Evolutionary conservation across 2,329 filamentous ascomycete genomes (phyloP), one percentile per base, ranked within the genome.

Genomic region (Graphilbum fragrans): DNA sequence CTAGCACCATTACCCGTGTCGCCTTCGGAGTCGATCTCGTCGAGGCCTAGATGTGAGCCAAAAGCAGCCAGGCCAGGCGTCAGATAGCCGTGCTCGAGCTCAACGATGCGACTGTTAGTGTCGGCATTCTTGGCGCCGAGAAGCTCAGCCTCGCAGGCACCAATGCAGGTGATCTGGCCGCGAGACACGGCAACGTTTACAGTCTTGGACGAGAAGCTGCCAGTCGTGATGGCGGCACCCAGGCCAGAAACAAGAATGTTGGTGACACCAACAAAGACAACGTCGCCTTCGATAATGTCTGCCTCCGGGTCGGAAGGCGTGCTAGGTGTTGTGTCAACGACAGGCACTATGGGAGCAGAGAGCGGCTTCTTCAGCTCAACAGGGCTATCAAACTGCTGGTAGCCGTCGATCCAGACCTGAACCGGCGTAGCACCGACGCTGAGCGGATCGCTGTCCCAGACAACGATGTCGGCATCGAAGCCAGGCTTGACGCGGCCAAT

Each of bases 361-460:
- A 55, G 35, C 0, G 70, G 62, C 57, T 80, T 80, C 3, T 59
- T 51, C 9, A 80, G 60, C 56, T 72, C 66, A 11, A 78, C 54
- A 0, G 72, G 71, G 10, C 66, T 56, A 27, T 74, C 61, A 44
- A 70, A 74, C 50, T 82, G 77, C 2, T 69, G 61, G 9, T 61
- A 68, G 4, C 75, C 76, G 42, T 80, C 75, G 43, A 80, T 79
- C 70, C 73, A 80, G 2, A 80, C 72, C 54, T 80, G 74, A 0
- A 72, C 63, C 0, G 75, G 74, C 0, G 72, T 58, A 1, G 75
- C 74, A 1, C 75, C 75, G 0, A 77, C 66, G 34, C 70, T 72
- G 2, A 80, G 58, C 23, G 76, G 75, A 45, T 80, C 74, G 34
- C 69, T 74, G 48, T 80, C 74, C 75, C 75, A 80, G 9, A 78